Evolutionary conservation across 306 rosid species (phyloP).

Genomic region (Rubus idaeus): DNA sequence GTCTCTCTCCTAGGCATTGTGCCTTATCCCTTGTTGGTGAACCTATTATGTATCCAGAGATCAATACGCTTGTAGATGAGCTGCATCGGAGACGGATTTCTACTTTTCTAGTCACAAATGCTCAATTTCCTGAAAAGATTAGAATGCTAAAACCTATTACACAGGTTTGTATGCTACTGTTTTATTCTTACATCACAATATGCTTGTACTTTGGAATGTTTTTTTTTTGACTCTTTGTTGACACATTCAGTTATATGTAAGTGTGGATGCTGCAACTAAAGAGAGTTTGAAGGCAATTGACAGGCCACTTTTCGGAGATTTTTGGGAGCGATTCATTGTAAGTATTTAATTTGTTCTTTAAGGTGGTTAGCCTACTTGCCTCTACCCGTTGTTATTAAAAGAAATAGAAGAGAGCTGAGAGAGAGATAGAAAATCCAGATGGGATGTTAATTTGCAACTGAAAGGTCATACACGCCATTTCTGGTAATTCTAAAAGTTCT

Average conservation of each 20-base stretch:
- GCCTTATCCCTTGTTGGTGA: slow-evolving; percentile 99
- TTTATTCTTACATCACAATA: slow-evolving; percentile 5
- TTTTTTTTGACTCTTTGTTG: slow-evolving; percentile 24
- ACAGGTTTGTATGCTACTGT: slow-evolving; percentile 52
- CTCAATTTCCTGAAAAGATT: slow-evolving; percentile 96
- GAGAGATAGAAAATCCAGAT: not conserved
- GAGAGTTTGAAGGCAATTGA: slow-evolving; percentile 95
- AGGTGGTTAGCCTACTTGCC: not conserved
- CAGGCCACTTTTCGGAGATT: slow-evolving; percentile 96
- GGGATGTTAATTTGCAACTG: not conserved
- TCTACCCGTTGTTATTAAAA: not conserved
- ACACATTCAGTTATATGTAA: slow-evolving; percentile 80
- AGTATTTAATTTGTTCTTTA: slow-evolving; percentile 29
- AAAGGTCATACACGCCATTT: not conserved
- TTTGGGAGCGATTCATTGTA: slow-evolving; percentile 96
- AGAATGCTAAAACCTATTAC: slow-evolving; percentile 68
- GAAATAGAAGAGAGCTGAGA: not conserved
- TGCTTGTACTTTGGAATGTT: slow-evolving; percentile 2
- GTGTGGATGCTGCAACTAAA: slow-evolving; percentile 97
- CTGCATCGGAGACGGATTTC: slow-evolving; percentile 80
- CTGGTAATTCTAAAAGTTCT: not conserved
- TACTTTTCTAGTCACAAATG: slow-evolving; percentile 94
- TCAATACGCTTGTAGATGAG: slow-evolving; percentile 83
- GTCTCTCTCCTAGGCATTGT: slow-evolving; percentile 91
- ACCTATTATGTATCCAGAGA: slow-evolving; percentile 98